Conservation (phyloP, 2,329 filamentous ascomycete species). For the Epichloe brachyelytri region DNA sequence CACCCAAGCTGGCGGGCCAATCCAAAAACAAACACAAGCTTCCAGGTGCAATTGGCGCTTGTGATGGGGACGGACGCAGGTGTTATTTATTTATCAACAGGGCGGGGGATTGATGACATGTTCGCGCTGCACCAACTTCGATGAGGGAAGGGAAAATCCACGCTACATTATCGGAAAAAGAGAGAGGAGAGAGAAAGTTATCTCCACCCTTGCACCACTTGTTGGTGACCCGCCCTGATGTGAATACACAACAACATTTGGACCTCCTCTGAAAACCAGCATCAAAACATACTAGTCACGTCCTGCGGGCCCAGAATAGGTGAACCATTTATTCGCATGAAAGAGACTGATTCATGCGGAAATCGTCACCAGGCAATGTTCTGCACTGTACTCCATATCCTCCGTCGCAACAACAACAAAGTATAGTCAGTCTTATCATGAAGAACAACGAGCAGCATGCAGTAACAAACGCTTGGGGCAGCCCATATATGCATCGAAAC, state of each 20-base stretch:
- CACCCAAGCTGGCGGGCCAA: background rate
- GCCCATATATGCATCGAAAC: no score
- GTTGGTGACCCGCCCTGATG: no score
- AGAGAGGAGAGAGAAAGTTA: background rate
- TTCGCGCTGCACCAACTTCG: background rate
- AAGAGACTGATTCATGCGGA: background rate
- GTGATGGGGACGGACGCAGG: no score
- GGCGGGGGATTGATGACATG: background rate
- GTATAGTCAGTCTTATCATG: no score
- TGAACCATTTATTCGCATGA: background rate
- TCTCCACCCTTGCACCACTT: background rate
- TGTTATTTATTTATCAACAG: no score
- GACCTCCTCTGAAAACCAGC: background rate
- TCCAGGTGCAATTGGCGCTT: background rate
- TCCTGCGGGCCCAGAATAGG: background rate
- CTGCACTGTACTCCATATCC: no score
- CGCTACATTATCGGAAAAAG: no score
- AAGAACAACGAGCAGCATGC: no score
- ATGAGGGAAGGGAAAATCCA: no score
- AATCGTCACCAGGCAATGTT: no score
- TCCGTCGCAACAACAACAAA: no score
- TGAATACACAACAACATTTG: background rate
- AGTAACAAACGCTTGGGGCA: no score
- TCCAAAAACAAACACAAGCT: background rate
- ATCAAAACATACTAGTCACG: background rate